Evolutionary conservation across 345 rosid genomes (phyloP), one percentile per base, ranked within the genome.

Genomic region (Barbarea vulgaris): DNA sequence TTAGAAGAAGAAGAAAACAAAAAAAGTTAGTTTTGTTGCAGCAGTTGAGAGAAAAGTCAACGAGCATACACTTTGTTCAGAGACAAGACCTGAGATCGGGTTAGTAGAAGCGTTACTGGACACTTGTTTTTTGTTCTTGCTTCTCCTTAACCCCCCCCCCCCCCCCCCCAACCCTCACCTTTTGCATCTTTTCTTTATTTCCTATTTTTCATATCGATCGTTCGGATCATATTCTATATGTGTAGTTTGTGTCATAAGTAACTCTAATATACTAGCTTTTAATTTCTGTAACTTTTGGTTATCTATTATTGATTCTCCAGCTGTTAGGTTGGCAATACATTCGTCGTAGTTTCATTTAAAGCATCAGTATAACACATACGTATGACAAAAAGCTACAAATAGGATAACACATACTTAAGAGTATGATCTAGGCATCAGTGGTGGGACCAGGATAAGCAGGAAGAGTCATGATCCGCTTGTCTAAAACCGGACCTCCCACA

Each of bases 391-490:
- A 25, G 28, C 28, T 25, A 25, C 3, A 25, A 25, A 25, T 25
- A 3, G 2, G 3, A 25, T 25, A 61, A 28, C 24, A 19, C 5
- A 30, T 28, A 42, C 11, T 27, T 10, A 36, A 21, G 33, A 17
- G 44, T 52, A 21, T 39, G 39, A 56, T 69, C 58, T 76, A 91
- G 54, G 86, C 79, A 72, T 87, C 92, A 15, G 80, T 28, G 12
- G 21, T 69, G 9, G 94, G 98, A 11, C 96, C 93, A 6, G 98
- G 96, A 83, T 93, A 93, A 24, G 98, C 95, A 17, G 95, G 98
- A 64, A 90, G 83, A 79, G 91, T 88, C 96, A 93, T 90, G 70
- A 93, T 93, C 70, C 96, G 88, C 73, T 83, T 83, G 83, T 93
- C 98, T 66, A 86, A 8, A 25, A 90, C 93, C 1, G 96, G 93